Conservation (phyloP, 2,329 filamentous ascomycete genomes). For the Talaromyces pinophilus region DNA sequence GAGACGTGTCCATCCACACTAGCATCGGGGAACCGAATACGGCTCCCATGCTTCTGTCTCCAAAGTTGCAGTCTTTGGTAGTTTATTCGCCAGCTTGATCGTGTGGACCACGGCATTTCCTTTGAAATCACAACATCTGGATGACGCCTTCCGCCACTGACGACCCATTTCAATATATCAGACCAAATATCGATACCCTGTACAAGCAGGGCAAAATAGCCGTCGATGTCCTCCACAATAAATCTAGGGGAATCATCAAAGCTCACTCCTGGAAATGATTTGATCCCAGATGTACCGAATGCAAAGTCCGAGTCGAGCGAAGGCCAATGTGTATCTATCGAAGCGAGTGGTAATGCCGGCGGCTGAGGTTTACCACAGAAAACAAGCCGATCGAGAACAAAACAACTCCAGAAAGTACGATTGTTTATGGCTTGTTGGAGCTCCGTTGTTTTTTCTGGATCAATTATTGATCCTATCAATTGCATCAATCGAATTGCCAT, state of each 20-base stretch:
- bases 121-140: conserved; percentile 42
- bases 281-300: conserved; percentile 32
- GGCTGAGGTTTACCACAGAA: conserved; percentile 44
- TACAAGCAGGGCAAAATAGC: conserved; percentile 35
- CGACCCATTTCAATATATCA: conserved; percentile 45
- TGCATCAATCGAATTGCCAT: conserved; percentile 47
- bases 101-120: conserved; percentile 45
- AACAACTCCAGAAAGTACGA: conserved; percentile 50
- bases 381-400: conserved; percentile 50
- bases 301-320: conserved; percentile 36
- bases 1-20: conserved; percentile 44
- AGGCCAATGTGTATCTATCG: conserved; percentile 14
- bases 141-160: conserved; percentile 47
- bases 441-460: conserved; percentile 27
- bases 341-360: conserved; percentile 30
- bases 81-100: conserved; percentile 40
- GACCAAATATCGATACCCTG: conserved; percentile 51
- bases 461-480: conserved; percentile 33
- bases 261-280: conserved; percentile 24
- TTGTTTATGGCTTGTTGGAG: conserved; percentile 37
- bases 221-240: background rate
- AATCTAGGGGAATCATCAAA: conserved; percentile 24
- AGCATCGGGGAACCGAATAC: conserved; percentile 40
- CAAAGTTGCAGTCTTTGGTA: conserved; percentile 37
- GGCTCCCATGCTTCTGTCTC: conserved; percentile 38